A percentile compares a stretch with the other conserved stretches of the same genome.
phyloP scores from a whole-genome alignment of 495 filamentous ascomycete species.

The Penicillium diatomitis region DNA sequence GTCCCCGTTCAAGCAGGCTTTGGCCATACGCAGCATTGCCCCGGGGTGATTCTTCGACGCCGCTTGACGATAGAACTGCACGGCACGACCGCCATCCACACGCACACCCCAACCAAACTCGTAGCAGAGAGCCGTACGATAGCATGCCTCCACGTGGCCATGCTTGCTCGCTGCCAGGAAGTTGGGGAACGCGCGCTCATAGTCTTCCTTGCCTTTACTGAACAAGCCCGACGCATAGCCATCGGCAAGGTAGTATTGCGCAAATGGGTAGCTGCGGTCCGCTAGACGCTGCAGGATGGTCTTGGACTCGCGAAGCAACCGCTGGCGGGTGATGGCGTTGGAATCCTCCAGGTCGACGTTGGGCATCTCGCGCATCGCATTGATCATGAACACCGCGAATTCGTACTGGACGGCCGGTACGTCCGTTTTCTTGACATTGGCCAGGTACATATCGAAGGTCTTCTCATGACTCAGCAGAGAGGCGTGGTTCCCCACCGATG shows the following conservation, averaged over 20 bases:
- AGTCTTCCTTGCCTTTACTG: constrained; percentile 82
- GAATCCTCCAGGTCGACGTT: constrained; percentile 30
- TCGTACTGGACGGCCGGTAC: constrained; percentile 84
- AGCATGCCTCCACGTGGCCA: constrained; percentile 92
- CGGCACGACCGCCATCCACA: constrained; percentile 80
- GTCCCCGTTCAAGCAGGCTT: constrained; percentile 81
- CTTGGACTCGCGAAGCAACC: constrained; percentile 78
- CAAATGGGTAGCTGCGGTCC: constrained; percentile 85
- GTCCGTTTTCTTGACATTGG: constrained; percentile 93
- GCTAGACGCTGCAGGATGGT: constrained; percentile 78
- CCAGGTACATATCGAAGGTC: constrained; percentile 94
- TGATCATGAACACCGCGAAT: constrained; percentile 88
- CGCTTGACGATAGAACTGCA: constrained; percentile 82
- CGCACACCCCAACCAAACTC: constrained; percentile 96
- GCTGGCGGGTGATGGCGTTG: constrained; percentile 42
- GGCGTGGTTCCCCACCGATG: constrained; percentile 76
- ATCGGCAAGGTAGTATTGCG: constrained; percentile 94
- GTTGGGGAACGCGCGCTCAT: constrained; percentile 80
- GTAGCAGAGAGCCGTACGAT: constrained; percentile 88
- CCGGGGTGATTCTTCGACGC: constrained; percentile 93
- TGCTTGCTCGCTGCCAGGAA: constrained; percentile 94
- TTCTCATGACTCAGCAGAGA: constrained; percentile 81
- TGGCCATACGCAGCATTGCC: constrained; percentile 84
- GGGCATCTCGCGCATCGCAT: constrained; percentile 62
- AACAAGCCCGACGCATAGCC: constrained; percentile 92